Conservation (phyloP, 306 rosid species). For the Benincasa hispida region DNA sequence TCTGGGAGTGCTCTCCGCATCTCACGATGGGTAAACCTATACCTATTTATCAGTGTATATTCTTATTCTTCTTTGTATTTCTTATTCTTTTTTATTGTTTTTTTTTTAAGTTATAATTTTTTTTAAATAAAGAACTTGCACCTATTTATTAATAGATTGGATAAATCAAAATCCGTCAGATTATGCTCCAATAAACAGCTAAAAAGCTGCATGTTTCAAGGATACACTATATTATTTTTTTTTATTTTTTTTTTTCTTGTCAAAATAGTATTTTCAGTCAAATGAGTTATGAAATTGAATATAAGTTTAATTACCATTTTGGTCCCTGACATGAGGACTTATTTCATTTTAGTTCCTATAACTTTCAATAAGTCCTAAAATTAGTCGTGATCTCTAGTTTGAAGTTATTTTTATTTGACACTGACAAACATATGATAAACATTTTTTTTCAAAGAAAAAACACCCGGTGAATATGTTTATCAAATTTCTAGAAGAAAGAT, state of each 20-base stretch:
- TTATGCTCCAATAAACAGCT: neutral
- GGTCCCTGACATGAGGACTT: neutral
- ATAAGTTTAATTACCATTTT: too few species aligned
- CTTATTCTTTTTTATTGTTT: neutral
- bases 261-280: neutral
- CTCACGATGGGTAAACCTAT: slow-evolving; percentile 80
- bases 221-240: neutral
- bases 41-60: slow-evolving; percentile 2
- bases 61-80: neutral
- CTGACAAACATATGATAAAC: neutral
- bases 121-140: neutral
- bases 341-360: too few species aligned
- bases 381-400: too few species aligned
- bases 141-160: neutral
- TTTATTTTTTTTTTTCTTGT: neutral
- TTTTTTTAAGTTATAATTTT: neutral
- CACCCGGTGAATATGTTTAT: neutral
- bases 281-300: neutral
- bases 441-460: too few species aligned
- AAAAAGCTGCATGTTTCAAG: neutral
- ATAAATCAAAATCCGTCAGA: neutral
- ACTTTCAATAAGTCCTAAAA: too few species aligned
- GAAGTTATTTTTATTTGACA: too few species aligned
- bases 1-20: slow-evolving; percentile 78
- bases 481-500: neutral